These are phyloP conservation scores for Carex pumila DNA, from an alignment of 176 grass and related monocot species.

Conservation along the genomic window DNA sequence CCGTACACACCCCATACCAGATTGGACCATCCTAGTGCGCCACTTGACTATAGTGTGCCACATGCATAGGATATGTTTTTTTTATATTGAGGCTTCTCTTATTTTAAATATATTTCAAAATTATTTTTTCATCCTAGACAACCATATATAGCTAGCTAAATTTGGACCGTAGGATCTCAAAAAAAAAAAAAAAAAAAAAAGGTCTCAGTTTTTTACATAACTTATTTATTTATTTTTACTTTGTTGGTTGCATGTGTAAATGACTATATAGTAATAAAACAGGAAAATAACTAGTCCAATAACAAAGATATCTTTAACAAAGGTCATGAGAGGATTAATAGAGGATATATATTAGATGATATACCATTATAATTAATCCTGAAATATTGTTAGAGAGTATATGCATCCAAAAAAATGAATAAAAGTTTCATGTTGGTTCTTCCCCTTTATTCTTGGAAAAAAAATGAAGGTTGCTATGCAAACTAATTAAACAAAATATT, in stretches of 20 bases:
- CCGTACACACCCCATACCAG: background rate
- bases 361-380: background rate
- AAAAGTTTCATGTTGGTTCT: no score
- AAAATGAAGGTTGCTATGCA: no score
- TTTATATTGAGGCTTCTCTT: background rate
- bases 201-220: background rate
- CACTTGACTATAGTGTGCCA: background rate
- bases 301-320: background rate
- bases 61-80: background rate
- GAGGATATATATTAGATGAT: background rate
- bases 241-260: no score
- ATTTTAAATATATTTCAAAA: background rate
- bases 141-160: background rate
- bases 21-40: background rate
- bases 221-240: no score
- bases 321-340: background rate
- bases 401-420: no score
- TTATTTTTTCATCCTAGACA: background rate
- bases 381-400: no score
- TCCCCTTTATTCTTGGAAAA: no score
- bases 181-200: background rate
- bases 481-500: no score
- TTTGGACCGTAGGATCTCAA: background rate
- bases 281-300: background rate
- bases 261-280: background rate